Conservation (phyloP, 2,329 filamentous ascomycete species). For the Sporothrix schenckii region DNA sequence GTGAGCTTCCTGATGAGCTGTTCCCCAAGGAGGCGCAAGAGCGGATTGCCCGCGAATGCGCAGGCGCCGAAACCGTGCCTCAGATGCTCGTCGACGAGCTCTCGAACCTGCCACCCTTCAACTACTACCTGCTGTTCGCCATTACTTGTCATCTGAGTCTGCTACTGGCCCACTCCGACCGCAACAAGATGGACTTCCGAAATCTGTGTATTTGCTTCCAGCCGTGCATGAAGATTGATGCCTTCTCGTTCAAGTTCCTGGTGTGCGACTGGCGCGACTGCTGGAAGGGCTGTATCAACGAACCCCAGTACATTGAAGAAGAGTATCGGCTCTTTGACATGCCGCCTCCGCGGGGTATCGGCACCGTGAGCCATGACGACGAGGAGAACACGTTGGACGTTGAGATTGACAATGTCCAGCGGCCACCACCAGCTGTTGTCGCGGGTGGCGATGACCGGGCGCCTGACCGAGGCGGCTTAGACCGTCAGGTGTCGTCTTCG, state of each 20-base stretch:
- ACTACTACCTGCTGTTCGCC: constrained; percentile 96
- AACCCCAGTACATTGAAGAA: constrained; percentile 74
- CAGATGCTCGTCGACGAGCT: constrained; percentile 84
- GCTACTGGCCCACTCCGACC: constrained; percentile 85
- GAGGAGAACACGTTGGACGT: constrained; percentile 29
- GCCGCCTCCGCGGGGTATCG: constrained; percentile 57
- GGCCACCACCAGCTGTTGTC: constrained; percentile 25
- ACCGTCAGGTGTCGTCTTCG: constrained; percentile 65
- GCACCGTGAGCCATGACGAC: constrained; percentile 34
- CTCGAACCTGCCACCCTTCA: constrained; percentile 91
- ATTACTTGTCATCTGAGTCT: constrained; percentile 95
- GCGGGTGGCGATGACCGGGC: constrained; percentile 37
- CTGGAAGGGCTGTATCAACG: constrained; percentile 94
- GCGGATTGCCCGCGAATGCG: constrained; percentile 76
- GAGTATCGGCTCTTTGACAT: constrained; percentile 65
- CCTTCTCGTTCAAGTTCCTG: constrained; percentile 91
- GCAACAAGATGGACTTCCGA: constrained; percentile 98
- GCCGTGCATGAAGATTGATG: constrained; percentile 94
- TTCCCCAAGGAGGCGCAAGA: constrained; percentile 85
- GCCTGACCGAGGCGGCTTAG: constrained; percentile 44
- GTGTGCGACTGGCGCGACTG: constrained; percentile 95
- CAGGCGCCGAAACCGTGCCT: constrained; percentile 76
- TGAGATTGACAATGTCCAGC: constrained; percentile 12
- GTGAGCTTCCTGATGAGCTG: constrained; percentile 90
- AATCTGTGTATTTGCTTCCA: constrained; percentile 97